Base-by-base conservation (phyloP, 768 basidiomycete species). In the Kwoniella mangroviensis region DNA sequence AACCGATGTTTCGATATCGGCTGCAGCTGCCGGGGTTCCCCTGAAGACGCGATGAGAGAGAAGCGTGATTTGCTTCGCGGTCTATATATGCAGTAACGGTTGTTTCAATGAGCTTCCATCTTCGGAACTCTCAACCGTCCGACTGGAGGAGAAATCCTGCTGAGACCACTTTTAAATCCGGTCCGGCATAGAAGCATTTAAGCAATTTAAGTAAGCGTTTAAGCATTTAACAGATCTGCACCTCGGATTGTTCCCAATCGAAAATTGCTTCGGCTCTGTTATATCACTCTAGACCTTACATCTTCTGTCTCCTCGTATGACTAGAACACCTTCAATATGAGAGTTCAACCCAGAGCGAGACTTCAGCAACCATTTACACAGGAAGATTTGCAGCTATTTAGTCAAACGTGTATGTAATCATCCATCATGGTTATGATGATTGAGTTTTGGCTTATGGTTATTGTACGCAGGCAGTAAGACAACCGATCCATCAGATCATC, bases 401-500 rank as follows among this genome's bases (percentile, higher is more conserved):
- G 28, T 22, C 55, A 56, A 56, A 56, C 55, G 11, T 56, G 55
- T 56, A 34, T 24, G 55, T 56, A 22, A n/a, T n/a, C 7, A 56
- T 21, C 22, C 0, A 22, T 4, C 55, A 13, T 22, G 5, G 13
- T 49, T 49, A 6, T 17, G 3, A 17, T 49, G 45, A 49, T 49
- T 17, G 13, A 49, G 12, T 12, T 15, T 17, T 49, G 45, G 45
- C 45, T 49, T 11, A 49, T 49, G 5, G 11, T 0, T 49, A 34
- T 34, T 12, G 12, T 56, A 12, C 21, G 21, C 67, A 68, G 67
- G 67, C 59, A 19, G 19, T n/a, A 67, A 59, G 41, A 63, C 28
- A 15, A 56, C 65, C 10, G 66, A 67, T 26, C 17, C 65, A 7
- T 41, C 57, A 7, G 28, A 43, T 13, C 62, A 34, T 43, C 65